Percentiles rank a stretch among this genome's conserved stretches.
phyloP scores from a whole-genome alignment of 768 basidiomycete species.

The Tulasnella sp. region DNA sequence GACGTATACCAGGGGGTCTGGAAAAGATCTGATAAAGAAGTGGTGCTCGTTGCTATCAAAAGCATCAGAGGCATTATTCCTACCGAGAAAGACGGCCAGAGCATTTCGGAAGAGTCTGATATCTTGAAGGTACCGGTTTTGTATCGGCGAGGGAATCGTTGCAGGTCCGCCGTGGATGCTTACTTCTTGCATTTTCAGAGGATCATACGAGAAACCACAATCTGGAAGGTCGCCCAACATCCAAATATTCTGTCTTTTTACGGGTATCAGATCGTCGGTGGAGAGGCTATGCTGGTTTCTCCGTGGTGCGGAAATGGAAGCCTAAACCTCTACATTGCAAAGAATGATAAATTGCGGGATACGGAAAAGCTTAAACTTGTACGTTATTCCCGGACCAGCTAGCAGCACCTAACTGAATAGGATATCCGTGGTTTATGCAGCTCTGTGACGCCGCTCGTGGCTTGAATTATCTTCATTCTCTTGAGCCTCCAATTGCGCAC shows the following conservation, averaged over 20 bases:
- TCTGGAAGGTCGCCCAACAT: constrained; percentile 9
- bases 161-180: not conserved
- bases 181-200: not conserved
- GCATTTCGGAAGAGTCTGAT: not conserved
- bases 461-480: constrained; percentile 13
- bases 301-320: constrained; percentile 13
- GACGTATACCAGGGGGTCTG: not conserved
- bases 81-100: not conserved
- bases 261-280: not conserved
- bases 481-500: not conserved
- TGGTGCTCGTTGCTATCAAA: not conserved
- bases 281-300: not conserved
- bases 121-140: not conserved
- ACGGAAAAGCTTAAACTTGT: not conserved
- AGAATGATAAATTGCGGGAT: not conserved
- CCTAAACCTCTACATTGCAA: not conserved
- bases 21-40: not conserved
- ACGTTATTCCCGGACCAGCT: not conserved
- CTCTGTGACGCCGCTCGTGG: not conserved
- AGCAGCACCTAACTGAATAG: not conserved
- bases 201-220: not conserved
- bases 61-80: not conserved
- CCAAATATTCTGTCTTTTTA: constrained; percentile 2
- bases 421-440: not conserved
- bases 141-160: not conserved